phyloP scores from a whole-genome alignment of 768 basidiomycete genomes.

The Nidularia sp. region DNA sequence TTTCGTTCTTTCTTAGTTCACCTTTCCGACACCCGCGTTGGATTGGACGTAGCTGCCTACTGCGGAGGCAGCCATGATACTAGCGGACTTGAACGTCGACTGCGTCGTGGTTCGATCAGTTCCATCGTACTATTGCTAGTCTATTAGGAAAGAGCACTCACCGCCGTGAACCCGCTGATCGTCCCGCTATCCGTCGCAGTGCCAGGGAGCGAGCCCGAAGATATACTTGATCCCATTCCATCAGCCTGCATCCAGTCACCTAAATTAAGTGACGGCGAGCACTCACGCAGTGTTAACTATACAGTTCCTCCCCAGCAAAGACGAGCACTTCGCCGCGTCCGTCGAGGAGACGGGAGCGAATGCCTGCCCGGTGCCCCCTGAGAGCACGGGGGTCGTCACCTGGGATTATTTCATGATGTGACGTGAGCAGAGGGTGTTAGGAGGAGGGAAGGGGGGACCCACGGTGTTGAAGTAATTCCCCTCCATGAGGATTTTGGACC shows the following conservation, averaged over 20 bases:
- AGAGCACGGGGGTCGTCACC: constrained; percentile 11
- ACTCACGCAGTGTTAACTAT: constrained; percentile 12
- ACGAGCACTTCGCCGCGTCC: constrained; percentile 9
- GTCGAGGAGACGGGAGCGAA: constrained; percentile 14
- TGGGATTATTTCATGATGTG: neutral
- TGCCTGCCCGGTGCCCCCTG: constrained; percentile 11
- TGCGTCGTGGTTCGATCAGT: neutral
- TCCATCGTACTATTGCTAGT: too few species aligned
- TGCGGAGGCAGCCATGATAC: constrained; percentile 12
- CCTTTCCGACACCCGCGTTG: constrained; percentile 17
- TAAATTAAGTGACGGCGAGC: neutral
- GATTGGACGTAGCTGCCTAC: constrained; percentile 14
- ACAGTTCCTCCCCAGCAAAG: constrained; percentile 12
- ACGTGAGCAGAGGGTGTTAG: neutral
- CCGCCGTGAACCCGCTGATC: constrained; percentile 16
- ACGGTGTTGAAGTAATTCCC: constrained; percentile 21
- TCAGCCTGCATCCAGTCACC: too few species aligned
- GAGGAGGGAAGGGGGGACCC: neutral
- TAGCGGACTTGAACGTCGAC: constrained; percentile 12
- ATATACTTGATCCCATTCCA: constrained; percentile 1
- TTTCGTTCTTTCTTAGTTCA: constrained; percentile 8
- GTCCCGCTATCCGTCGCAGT: constrained; percentile 13
- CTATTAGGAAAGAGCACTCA: constrained; percentile 3
- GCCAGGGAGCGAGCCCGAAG: constrained; percentile 14
- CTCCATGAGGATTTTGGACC: constrained; percentile 16